phyloP scores from a whole-genome alignment of 1,139 yeast species.

The Candida tropicalis region DNA sequence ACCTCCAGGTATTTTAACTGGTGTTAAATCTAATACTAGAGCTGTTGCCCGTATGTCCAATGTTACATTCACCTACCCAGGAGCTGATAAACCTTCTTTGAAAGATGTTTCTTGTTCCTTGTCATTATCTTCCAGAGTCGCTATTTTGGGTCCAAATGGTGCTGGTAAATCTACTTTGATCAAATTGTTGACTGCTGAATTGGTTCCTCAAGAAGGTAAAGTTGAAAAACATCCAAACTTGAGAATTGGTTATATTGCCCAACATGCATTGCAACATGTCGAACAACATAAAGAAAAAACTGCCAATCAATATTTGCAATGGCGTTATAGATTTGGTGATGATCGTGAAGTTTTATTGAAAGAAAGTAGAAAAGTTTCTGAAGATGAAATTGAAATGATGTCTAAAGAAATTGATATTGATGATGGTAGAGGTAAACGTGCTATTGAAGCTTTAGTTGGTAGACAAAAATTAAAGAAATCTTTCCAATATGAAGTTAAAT shows the following conservation, averaged over 20 bases:
- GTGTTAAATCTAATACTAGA: conserved; percentile 93
- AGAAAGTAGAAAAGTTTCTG: conserved; percentile 87
- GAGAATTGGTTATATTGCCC: conserved; percentile 98
- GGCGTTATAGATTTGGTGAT: conserved; percentile 98
- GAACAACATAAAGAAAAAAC: conserved; percentile 97
- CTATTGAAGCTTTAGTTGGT: conserved; percentile 92
- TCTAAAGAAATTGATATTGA: conserved; percentile 73
- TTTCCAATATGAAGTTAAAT: conserved; percentile 94
- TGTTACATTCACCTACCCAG: conserved; percentile 90
- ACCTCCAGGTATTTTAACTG: conserved; percentile 94
- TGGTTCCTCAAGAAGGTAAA: conserved; percentile 80
- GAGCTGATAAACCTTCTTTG: conserved; percentile 83
- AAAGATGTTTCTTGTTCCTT: conserved; percentile 80
- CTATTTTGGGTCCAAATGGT: conserved; percentile 96
- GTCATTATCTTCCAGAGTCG: conserved; percentile 92
- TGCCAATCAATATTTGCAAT: conserved; percentile 95
- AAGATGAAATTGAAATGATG: conserved; percentile 82
- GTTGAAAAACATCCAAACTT: conserved; percentile 98
- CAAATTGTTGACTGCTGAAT: conserved; percentile 89
- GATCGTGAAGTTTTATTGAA: conserved; percentile 95
- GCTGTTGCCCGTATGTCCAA: conserved; percentile 90
- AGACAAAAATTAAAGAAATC: conserved; percentile 95
- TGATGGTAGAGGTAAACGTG: conserved; percentile 90
- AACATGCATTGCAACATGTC: conserved; percentile 96
- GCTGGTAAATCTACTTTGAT: conserved; percentile 98